Evolutionary conservation across 345 rosid species (phyloP).

Genomic region (Mallotus nudiflorus): DNA sequence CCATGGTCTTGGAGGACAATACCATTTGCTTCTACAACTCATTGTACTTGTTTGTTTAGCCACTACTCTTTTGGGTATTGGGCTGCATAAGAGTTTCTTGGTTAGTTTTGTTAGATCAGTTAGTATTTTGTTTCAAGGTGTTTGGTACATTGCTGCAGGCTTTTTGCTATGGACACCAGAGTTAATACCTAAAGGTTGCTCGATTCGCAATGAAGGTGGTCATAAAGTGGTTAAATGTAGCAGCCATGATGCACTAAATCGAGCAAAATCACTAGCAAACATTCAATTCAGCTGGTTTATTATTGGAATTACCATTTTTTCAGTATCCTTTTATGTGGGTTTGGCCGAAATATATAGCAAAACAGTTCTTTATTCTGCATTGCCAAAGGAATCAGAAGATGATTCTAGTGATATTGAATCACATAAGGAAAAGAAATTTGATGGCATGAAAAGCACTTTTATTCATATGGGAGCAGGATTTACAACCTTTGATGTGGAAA

Average conservation of each 20-base stretch:
- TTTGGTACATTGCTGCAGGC: slow-evolving; percentile 71
- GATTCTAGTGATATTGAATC: background rate
- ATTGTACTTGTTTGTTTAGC: slow-evolving; percentile 46
- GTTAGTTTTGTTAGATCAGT: slow-evolving; percentile 61
- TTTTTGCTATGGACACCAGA: slow-evolving; percentile 74
- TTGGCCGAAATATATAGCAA: slow-evolving; percentile 38
- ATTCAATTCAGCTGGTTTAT: slow-evolving; percentile 62
- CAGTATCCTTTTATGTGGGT: slow-evolving; percentile 42
- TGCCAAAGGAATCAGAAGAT: slow-evolving; percentile 9
- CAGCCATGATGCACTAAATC: slow-evolving; percentile 45
- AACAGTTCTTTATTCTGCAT: slow-evolving; percentile 7
- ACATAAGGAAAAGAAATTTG: background rate
- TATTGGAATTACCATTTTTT: slow-evolving; percentile 42
- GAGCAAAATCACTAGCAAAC: slow-evolving; percentile 79
- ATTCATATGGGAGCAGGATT: background rate
- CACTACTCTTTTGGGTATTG: slow-evolving; percentile 62
- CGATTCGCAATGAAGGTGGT: slow-evolving; percentile 57
- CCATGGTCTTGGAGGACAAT: slow-evolving; percentile 76
- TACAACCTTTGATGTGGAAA: background rate
- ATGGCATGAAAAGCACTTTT: background rate
- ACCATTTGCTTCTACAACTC: slow-evolving; percentile 67
- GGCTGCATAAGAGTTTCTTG: slow-evolving; percentile 63
- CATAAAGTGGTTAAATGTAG: slow-evolving; percentile 66
- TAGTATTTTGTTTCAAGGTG: slow-evolving; percentile 69
- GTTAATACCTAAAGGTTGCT: slow-evolving; percentile 61